Conservation (phyloP, 176 grass and related monocot species). For the Echinochloa phyllopogon region DNA sequence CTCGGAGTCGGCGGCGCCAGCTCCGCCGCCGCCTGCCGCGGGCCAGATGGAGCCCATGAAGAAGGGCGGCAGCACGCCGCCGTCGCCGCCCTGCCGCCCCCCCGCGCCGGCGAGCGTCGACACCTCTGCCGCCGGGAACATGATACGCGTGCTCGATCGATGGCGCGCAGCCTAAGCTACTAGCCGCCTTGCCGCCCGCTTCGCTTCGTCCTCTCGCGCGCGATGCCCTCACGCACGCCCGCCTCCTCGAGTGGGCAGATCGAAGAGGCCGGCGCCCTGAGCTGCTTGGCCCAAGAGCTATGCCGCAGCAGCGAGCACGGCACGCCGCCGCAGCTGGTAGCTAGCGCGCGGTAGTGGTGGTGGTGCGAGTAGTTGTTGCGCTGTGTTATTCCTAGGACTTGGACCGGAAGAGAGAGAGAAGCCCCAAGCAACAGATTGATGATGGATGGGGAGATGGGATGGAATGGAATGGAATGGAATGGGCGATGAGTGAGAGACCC, state of each 20-base stretch:
- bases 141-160: background rate
- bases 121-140: constrained; percentile 50
- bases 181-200: too few relatives aligned
- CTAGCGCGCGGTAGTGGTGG: background rate
- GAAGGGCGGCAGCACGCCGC: constrained; percentile 51
- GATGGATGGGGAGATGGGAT: constrained; percentile 19
- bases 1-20: background rate
- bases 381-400: constrained; percentile 47
- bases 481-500: constrained; percentile 26
- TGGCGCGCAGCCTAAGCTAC: too few relatives aligned
- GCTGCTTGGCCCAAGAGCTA: background rate
- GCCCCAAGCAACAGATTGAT: background rate
- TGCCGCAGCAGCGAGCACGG: background rate
- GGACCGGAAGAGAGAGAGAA: constrained; percentile 17
- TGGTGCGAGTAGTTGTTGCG: constrained; percentile 26
- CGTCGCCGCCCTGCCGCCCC: constrained; percentile 32
- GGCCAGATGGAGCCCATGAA: constrained; percentile 60
- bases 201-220: background rate
- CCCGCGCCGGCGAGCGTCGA: constrained; percentile 20
- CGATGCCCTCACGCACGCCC: background rate
- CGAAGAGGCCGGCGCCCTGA: background rate
- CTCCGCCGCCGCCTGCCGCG: background rate
- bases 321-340: background rate
- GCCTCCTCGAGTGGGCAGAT: background rate
- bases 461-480: background rate